These are phyloP conservation scores for Cucumis hystrix DNA, from an alignment of 306 rosid species.

Conservation along the genomic window DNA sequence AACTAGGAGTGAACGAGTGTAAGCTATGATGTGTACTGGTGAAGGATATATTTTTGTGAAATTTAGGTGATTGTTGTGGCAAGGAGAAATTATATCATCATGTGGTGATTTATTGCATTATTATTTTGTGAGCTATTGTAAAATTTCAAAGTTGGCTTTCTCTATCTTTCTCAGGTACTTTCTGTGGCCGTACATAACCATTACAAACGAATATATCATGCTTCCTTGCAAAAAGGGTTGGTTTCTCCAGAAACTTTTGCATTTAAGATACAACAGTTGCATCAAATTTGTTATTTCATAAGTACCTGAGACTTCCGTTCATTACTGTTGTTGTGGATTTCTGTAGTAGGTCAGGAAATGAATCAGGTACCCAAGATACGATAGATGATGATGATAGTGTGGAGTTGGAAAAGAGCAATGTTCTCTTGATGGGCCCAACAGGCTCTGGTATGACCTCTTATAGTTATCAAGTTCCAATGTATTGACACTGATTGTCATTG, in stretches of 20 bases:
- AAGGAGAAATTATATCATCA: neutral
- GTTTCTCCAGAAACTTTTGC: constrained; percentile 16
- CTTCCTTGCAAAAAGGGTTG: constrained; percentile 66
- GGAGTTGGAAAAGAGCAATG: constrained; percentile 95
- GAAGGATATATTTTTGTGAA: neutral
- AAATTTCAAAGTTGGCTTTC: constrained; percentile 14
- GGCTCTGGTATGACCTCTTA: constrained; percentile 62
- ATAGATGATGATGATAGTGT: constrained; percentile 61
- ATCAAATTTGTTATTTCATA: neutral
- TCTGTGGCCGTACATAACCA: constrained; percentile 97
- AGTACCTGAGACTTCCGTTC: neutral
- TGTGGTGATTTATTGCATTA: neutral
- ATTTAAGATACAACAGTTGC: neutral
- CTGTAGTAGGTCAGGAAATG: constrained; percentile 42
- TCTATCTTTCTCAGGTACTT: constrained; percentile 61
- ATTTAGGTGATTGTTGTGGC: neutral
- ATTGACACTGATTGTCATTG: neutral
- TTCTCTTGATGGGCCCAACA: constrained; percentile 96
- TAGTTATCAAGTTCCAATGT: neutral
- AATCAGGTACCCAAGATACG: constrained; percentile 28
- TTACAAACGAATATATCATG: constrained; percentile 78
- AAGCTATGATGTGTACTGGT: neutral
- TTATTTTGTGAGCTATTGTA: neutral
- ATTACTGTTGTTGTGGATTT: constrained; percentile 5
- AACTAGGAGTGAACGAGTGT: neutral